Base-by-base conservation (phyloP, 495 filamentous ascomycete species). In the Penicillium subrubescens region DNA sequence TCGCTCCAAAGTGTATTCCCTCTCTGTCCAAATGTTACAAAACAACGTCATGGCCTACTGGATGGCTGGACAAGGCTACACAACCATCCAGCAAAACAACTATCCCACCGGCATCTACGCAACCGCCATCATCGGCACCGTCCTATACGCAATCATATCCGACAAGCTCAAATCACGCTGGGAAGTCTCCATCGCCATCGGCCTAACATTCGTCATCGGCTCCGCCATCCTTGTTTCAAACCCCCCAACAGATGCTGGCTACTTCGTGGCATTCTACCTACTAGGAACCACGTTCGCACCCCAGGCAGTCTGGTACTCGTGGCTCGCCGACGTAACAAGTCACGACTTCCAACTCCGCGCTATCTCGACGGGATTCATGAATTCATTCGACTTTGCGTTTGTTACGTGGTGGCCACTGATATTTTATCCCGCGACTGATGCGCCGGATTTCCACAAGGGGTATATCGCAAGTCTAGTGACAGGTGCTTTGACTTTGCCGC, bases 351-450 rank as follows among this genome's bases (percentile, higher is more conserved):
- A 77, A 31, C 67, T 77, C 0, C 69, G 75, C 1, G 75, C 75
- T 7, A 77, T 77, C 34, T 70, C 75, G 17, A 77, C 75, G 0
- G 75, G 75, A 0, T 77, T 77, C 62, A 77, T 77, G 75, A 77
- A 77, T 58, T 77, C 75, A 1, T 77, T 77, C 34, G 75, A 77
- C 55, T 77, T 77, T 56, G 73, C 71, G 0, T 77, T 77, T 50
- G 75, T 77, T 2, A 73, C 75, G 1, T 77, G 75, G 75, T 77
- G 75, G 75, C 75, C 75, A 15, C n/a, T 77, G 19, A 69, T 77
- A 15, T 77, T 77, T 27, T 77, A 73, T 43, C 73, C 75, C 2
- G 73, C 67, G 1, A 77, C 75, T 0, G 75, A 70, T 68, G 75
- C 75, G 23, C 75, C 75, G 15, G 55, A 77, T 58, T 77, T 70